phyloP scores from a whole-genome alignment of 1,284 basidiomycete genomes.

The Ceratobasidium sp. region DNA sequence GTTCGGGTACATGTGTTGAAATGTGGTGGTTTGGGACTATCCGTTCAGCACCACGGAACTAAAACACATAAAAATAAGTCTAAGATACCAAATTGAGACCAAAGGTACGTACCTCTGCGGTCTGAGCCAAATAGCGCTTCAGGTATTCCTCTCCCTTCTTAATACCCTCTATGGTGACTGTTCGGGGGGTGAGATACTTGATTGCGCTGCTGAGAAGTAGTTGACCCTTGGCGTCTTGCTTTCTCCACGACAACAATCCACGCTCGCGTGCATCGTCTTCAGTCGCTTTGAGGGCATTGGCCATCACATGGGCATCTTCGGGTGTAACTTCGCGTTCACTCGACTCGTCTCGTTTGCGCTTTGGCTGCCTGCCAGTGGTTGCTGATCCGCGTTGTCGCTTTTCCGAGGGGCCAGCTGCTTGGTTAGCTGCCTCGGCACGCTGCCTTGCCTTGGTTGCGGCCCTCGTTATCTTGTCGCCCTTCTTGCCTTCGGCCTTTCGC shows the following conservation, averaged over 20 bases:
- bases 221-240: background rate
- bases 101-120: background rate
- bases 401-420: background rate
- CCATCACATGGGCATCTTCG: background rate
- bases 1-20: conserved; percentile 8
- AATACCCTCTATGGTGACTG: background rate
- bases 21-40: conserved; percentile 40
- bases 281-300: background rate
- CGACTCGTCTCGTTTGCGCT: background rate
- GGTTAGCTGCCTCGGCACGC: background rate
- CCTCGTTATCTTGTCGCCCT: conserved; percentile 3
- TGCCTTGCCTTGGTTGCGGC: background rate
- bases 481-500: background rate
- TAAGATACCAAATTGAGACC: background rate
- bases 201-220: background rate
- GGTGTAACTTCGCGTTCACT: no score
- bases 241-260: background rate
- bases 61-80: background rate
- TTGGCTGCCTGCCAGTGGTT: no score
- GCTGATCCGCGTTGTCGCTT: background rate
- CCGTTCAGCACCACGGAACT: conserved; percentile 31
- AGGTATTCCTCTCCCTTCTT: background rate
- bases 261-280: background rate
- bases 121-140: background rate
- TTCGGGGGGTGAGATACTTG: background rate